phyloP scores from a whole-genome alignment of 768 basidiomycete genomes.

The Panaeolus cyanescens region DNA sequence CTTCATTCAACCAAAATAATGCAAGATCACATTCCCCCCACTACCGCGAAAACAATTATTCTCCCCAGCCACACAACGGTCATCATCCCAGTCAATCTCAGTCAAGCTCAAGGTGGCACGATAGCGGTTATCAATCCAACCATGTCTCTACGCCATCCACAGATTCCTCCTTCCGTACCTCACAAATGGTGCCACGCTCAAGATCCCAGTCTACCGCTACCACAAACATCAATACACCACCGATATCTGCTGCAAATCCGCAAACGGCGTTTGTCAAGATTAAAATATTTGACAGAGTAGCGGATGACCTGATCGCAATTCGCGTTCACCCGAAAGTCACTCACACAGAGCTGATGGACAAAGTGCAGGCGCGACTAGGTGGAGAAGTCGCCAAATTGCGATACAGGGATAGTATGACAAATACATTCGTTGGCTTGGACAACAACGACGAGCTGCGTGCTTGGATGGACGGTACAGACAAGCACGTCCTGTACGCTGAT shows the following conservation, averaged over 20 bases:
- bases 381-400: conserved; percentile 65
- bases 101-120: conserved; percentile 26
- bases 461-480: conserved; percentile 82
- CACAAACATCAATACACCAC: conserved; percentile 61
- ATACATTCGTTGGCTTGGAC: conserved; percentile 63
- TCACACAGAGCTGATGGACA: conserved; percentile 84
- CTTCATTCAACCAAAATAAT: conserved; percentile 46
- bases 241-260: conserved; percentile 76
- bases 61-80: conserved; percentile 25
- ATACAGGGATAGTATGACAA: conserved; percentile 75
- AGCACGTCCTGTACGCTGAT: conserved; percentile 82
- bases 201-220: conserved; percentile 58
- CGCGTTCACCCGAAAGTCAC: conserved; percentile 93
- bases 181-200: conserved; percentile 55
- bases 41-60: conserved; percentile 29
- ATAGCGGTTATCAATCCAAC: conserved; percentile 25
- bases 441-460: conserved; percentile 62
- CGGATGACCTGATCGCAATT: conserved; percentile 96
- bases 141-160: conserved; percentile 43
- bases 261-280: conserved; percentile 95
- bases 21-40: conserved; percentile 43
- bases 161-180: conserved; percentile 48
- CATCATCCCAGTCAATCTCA: not conserved
- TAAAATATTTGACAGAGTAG: conserved; percentile 93
- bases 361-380: conserved; percentile 87